These are phyloP conservation scores for Yamadazyma songkhlaensis DNA, from an alignment of 1,139 yeast species.

Conservation along the genomic window DNA sequence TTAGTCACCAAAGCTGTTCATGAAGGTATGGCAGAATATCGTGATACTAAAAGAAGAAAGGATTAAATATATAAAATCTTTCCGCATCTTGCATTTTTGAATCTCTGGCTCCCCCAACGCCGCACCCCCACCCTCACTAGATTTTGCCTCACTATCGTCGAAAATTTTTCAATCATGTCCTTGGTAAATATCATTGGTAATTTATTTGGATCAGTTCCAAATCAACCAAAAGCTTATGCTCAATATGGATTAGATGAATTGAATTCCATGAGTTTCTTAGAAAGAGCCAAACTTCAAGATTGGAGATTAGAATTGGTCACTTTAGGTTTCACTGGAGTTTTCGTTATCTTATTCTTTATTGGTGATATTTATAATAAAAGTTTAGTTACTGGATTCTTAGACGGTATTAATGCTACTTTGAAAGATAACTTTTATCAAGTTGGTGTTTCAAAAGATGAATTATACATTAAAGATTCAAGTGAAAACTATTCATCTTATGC, in stretches of 20 bases:
- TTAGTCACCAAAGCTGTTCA: slow-evolving; percentile 66
- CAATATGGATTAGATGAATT: slow-evolving; percentile 51
- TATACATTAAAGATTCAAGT: slow-evolving; percentile 64
- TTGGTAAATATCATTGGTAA: neutral
- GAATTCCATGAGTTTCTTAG: slow-evolving; percentile 43
- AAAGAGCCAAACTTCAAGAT: slow-evolving; percentile 55
- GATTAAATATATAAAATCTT: neutral
- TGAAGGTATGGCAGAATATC: slow-evolving; percentile 38
- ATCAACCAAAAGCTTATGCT: slow-evolving; percentile 21
- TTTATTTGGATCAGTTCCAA: slow-evolving; percentile 1
- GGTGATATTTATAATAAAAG: slow-evolving; percentile 62
- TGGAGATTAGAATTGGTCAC: slow-evolving; percentile 75
- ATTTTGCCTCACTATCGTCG: slow-evolving; percentile 3
- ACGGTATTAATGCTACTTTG: slow-evolving; percentile 46
- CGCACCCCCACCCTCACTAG: too few relatives aligned
- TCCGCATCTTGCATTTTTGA: too few relatives aligned
- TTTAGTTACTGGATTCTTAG: slow-evolving; percentile 51
- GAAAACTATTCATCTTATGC: slow-evolving; percentile 79
- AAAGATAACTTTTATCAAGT: slow-evolving; percentile 73
- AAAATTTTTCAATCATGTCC: slow-evolving; percentile 1
- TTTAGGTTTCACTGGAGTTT: slow-evolving; percentile 44
- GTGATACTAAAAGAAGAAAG: slow-evolving; percentile 23
- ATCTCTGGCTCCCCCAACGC: too few relatives aligned
- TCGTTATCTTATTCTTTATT: slow-evolving; percentile 45
- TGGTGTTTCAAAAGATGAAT: slow-evolving; percentile 56